Evolutionary conservation across 2,329 filamentous ascomycete species (phyloP).

Genomic region (Scedosporium boydii): DNA sequence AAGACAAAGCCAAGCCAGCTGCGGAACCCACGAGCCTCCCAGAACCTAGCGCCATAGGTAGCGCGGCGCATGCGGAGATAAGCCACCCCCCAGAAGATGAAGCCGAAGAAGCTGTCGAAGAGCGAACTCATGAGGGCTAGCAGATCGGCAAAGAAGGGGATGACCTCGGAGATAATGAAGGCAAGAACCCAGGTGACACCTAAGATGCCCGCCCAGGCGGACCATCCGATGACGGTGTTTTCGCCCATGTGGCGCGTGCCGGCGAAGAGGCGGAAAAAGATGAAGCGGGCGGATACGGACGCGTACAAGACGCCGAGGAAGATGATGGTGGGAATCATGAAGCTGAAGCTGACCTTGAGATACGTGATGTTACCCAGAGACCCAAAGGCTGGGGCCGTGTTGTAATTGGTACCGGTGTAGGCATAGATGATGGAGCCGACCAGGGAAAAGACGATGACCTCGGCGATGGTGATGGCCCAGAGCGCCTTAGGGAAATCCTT

Average conservation of each 20-base stretch:
- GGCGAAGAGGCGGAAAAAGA: slow-evolving; percentile 84
- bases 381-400: slow-evolving; percentile 78
- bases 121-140: slow-evolving; percentile 74
- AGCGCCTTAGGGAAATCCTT: slow-evolving; percentile 88
- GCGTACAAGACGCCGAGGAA: slow-evolving; percentile 89
- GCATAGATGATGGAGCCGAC: slow-evolving; percentile 75
- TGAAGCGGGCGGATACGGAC: slow-evolving; percentile 78
- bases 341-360: slow-evolving; percentile 84
- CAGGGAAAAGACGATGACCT: slow-evolving; percentile 76
- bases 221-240: slow-evolving; percentile 77
- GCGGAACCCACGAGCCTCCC: neutral
- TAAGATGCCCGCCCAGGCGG: slow-evolving; percentile 66
- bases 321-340: slow-evolving; percentile 92
- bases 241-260: slow-evolving; percentile 69
- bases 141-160: slow-evolving; percentile 81
- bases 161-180: slow-evolving; percentile 86
- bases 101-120: slow-evolving; percentile 89
- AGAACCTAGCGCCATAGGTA: neutral
- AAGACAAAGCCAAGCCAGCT: slow-evolving; percentile 21
- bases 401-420: slow-evolving; percentile 86
- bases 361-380: slow-evolving; percentile 62
- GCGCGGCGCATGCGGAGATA: slow-evolving; percentile 61
- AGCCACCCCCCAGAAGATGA: slow-evolving; percentile 87
- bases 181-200: slow-evolving; percentile 67
- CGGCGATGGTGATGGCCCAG: slow-evolving; percentile 81